These are phyloP conservation scores for Chlamydomonas reinhardtii DNA, from an alignment of 163 green algal genomes.

Conservation along the genomic window DNA sequence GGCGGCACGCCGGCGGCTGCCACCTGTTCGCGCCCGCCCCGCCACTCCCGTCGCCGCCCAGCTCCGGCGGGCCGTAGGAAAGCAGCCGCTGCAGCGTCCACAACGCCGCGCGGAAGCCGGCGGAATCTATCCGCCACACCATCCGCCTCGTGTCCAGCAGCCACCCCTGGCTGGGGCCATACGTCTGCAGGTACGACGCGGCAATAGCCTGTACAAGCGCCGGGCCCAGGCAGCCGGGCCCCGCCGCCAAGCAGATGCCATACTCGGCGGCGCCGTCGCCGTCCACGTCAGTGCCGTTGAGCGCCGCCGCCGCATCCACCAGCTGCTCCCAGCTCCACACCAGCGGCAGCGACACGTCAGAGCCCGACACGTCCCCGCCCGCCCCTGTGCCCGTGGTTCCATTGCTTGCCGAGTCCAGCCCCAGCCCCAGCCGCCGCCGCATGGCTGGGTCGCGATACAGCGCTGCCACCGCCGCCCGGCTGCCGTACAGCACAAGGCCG, in stretches of 20 bases:
- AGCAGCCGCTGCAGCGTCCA: constrained; percentile 45
- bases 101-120: background rate
- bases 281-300: constrained; percentile 47
- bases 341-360: background rate
- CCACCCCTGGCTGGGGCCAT: background rate
- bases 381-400: background rate
- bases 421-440: constrained; percentile 21
- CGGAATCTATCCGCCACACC: constrained; percentile 8
- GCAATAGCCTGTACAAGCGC: constrained; percentile 20
- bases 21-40: background rate
- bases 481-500: constrained; percentile 16
- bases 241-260: constrained; percentile 39
- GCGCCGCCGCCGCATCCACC: constrained; percentile 14
- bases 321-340: constrained; percentile 47
- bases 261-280: constrained; percentile 29
- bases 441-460: constrained; percentile 6
- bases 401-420: background rate
- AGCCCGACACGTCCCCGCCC: background rate
- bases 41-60: background rate
- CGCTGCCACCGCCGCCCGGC: background rate
- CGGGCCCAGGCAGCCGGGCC: constrained; percentile 17
- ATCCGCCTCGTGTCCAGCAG: constrained; percentile 16
- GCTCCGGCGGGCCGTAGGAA: background rate
- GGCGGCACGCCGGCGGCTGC: background rate
- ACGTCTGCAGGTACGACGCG: constrained; percentile 35